Evolutionary conservation across 1,139 yeast species (phyloP).

Genomic region (Diutina scorzettiae): DNA sequence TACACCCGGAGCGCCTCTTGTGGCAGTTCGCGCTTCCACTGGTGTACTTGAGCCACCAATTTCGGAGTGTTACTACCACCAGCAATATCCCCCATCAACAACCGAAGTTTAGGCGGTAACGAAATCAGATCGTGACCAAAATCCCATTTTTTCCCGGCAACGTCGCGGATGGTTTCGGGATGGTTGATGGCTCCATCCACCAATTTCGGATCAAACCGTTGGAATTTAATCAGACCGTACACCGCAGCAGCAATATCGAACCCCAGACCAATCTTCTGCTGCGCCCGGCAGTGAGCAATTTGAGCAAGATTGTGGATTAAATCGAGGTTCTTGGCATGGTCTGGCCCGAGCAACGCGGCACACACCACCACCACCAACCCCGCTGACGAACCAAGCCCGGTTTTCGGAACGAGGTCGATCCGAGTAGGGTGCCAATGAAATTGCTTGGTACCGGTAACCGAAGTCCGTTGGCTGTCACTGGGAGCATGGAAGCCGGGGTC

Average conservation of each 20-base stretch:
- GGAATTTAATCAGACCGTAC: constrained; percentile 76
- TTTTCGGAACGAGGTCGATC: constrained; percentile 72
- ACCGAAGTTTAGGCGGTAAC: constrained; percentile 53
- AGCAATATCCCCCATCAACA: constrained; percentile 86
- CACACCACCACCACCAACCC: constrained; percentile 78
- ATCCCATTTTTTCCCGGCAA: constrained; percentile 49
- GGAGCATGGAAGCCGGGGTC: constrained; percentile 84
- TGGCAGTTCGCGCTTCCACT: constrained; percentile 52
- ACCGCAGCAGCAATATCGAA: constrained; percentile 95
- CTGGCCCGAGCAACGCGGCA: constrained; percentile 47
- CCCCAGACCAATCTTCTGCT: constrained; percentile 91
- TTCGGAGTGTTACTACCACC: constrained; percentile 95
- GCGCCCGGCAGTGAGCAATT: constrained; percentile 86
- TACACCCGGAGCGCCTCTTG: constrained; percentile 43
- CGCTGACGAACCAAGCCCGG: constrained; percentile 95
- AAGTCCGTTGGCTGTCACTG: constrained; percentile 18
- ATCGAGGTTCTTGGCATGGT: constrained; percentile 9
- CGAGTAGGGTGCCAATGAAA: constrained; percentile 47
- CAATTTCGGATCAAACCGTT: constrained; percentile 51
- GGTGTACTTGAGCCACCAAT: constrained; percentile 61
- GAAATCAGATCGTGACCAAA: constrained; percentile 40
- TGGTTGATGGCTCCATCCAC: constrained; percentile 30
- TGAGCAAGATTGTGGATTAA: constrained; percentile 74
- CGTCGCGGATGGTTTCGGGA: constrained; percentile 15
- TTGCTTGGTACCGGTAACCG: constrained; percentile 21